Percentiles rank a stretch among this genome's conserved stretches.
These are phyloP conservation scores for Trifolium subterraneum DNA, from an alignment of 306 rosid species.

Conservation along the genomic window DNA sequence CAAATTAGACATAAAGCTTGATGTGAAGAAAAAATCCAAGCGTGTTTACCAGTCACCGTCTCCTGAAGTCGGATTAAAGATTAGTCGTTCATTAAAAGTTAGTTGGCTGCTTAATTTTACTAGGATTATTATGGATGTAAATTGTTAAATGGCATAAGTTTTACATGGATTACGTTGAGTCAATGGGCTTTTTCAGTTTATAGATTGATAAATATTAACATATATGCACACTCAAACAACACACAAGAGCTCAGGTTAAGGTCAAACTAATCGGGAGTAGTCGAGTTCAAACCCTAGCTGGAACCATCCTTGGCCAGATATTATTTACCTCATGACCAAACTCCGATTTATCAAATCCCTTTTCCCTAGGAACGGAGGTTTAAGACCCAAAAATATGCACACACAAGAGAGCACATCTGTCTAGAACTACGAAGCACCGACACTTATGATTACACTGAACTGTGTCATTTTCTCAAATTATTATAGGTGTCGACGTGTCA, in stretches of 20 bases:
- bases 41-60: slow-evolving; percentile 87
- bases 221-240: background rate
- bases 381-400: background rate
- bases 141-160: background rate
- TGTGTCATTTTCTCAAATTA: too few relatives aligned
- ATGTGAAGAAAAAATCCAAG: slow-evolving; percentile 77
- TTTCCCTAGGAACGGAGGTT: too few relatives aligned
- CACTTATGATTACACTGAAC: too few relatives aligned
- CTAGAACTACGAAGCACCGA: too few relatives aligned
- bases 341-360: too few relatives aligned
- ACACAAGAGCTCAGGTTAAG: background rate
- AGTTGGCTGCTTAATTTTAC: slow-evolving; percentile 59
- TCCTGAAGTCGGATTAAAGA: slow-evolving; percentile 93
- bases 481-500: too few relatives aligned
- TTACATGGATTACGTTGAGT: slow-evolving; percentile 8
- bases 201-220: background rate
- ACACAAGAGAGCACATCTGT: background rate
- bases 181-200: slow-evolving; percentile 3
- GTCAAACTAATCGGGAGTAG: background rate
- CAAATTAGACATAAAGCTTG: slow-evolving; percentile 78
- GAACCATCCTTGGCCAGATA: background rate
- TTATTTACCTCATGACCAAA: too few relatives aligned
- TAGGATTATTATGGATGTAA: slow-evolving; percentile 3
- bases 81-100: slow-evolving; percentile 93
- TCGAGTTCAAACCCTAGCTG: background rate